Evolutionary conservation across 441 rosid genomes (phyloP).

Genomic region (Adansonia madagascariensis): DNA sequence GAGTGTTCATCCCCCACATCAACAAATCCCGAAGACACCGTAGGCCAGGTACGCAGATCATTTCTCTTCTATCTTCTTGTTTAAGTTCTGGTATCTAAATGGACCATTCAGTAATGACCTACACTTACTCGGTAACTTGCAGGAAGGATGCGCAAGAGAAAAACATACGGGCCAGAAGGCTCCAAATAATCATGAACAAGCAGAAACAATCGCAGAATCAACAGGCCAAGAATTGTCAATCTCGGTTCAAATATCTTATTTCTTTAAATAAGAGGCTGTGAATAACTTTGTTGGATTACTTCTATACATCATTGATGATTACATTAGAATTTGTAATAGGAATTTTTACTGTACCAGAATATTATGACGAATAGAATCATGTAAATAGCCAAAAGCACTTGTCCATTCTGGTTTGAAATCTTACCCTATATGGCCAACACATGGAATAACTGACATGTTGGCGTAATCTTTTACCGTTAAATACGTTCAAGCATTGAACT

Average conservation of each 20-base stretch:
- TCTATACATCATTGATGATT: neutral
- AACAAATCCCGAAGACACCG: constrained; percentile 38
- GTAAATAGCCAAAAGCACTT: no score
- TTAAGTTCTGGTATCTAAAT: neutral
- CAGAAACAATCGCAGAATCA: neutral
- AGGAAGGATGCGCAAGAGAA: constrained; percentile 34
- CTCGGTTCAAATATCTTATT: neutral
- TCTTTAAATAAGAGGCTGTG: neutral
- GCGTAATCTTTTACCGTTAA: neutral
- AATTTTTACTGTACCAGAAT: neutral
- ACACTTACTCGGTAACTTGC: neutral
- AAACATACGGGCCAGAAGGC: constrained; percentile 25
- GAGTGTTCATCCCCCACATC: constrained; percentile 57
- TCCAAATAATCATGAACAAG: constrained; percentile 9
- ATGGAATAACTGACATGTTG: neutral
- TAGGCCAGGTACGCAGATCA: constrained; percentile 22
- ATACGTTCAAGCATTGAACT: constrained; percentile 11
- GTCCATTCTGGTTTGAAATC: neutral
- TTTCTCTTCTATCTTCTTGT: neutral
- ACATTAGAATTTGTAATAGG: neutral
- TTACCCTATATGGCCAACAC: neutral
- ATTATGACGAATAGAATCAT: neutral
- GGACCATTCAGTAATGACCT: neutral
- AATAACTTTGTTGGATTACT: neutral
- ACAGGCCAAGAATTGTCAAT: neutral